Base-by-base conservation (phyloP, 345 rosid species). In the Euclidium syriacum region DNA sequence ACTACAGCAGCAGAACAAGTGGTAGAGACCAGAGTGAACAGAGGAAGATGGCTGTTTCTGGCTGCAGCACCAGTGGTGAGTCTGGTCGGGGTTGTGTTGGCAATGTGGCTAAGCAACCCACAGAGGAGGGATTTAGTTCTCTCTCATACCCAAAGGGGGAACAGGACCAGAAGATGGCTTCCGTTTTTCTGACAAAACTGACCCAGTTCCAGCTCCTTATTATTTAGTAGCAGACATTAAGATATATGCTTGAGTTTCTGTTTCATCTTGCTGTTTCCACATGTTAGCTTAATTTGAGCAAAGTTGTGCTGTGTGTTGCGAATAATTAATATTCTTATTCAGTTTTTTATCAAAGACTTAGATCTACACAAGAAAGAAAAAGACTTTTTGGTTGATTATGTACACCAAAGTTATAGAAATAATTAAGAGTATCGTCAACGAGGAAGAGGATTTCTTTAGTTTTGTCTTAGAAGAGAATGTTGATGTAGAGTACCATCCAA, bases 1-100 rank as follows among this genome's bases (percentile, higher is more conserved):
- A n/a, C n/a, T n/a, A n/a, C n/a, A n/a, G n/a, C n/a, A n/a, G n/a
- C n/a, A n/a, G n/a, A n/a, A n/a, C n/a, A n/a, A n/a, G n/a, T n/a
- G 36, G 44, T 2, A 51, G 54, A 71, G 72, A 59, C 63, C 58
- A 76, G 64, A 29, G 46, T 39, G 24, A 61, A 79, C 35, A 68
- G 86, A 65, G 81, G 94, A 71, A 75, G 90, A 67, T 86, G 96
- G 98, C 62, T 92, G 57, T 74, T 76, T 61, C 71, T 83, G 26
- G 88, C 90, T 33, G 96, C 94, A 42, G 86, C 88, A n/a, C 96
- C 96, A 47, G 85, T 89, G 66, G 80, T 89, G 30, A 73, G 95
- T 69, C 81, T 89, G 6, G 81, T 81, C 35, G 95, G 96, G 1
- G 75, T 89, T 58, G 96, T 79, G 40, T 77, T 92, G 64, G 79